Base-by-base conservation (phyloP, 1,284 basidiomycete genomes). In the Trichosporon asahii region DNA sequence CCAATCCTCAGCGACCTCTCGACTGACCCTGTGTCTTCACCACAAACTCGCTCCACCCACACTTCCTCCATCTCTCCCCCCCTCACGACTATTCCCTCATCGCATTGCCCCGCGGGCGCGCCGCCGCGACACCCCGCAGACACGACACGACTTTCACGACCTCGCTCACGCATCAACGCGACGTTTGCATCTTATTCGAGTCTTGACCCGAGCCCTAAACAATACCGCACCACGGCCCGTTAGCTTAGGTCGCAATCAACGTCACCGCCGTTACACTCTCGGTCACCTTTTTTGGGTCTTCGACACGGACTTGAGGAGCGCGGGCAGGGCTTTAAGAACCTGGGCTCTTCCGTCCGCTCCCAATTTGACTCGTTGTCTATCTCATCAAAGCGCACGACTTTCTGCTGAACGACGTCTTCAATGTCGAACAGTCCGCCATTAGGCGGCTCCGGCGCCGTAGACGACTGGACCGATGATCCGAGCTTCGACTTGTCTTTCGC, bases 381-480 rank as follows among this genome's bases (percentile, higher is more conserved):
- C 18, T 33, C 57, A n/a, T 31, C 33, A 31, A 31, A 61, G 57
- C 29, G 57, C 29, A 61, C 57, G 29, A 33, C 57, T 14, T 29
- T 15, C 6, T 7, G 57, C 57, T 61, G 29, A 18, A 21, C 57
- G 3, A 4, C 5, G 3, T 7, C 27, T 7, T 61, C 27, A 61
- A 61, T 61, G 57, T 31, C 57, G 27, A 31, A 29, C 18, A 61
- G 29, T n/a, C 27, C 57, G 57, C 57, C 57, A 2, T 61, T 61
- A 33, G 57, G 57, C 57, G 57, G 57, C 57, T 61, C 57, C 57
- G 57, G 57, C 57, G 29, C 57, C 18, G 57, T 33, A 1, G 80
- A 82, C 53, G 78, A 82, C 72, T 82, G 80, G 80, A 72, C 76
- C 11, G 77, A 82, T 31, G 79, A 81, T 64, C 76, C 76, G 5